These are phyloP conservation scores for Nakaseomyces sp. DNA, from an alignment of 1,139 yeast genomes.

Conservation along the genomic window DNA sequence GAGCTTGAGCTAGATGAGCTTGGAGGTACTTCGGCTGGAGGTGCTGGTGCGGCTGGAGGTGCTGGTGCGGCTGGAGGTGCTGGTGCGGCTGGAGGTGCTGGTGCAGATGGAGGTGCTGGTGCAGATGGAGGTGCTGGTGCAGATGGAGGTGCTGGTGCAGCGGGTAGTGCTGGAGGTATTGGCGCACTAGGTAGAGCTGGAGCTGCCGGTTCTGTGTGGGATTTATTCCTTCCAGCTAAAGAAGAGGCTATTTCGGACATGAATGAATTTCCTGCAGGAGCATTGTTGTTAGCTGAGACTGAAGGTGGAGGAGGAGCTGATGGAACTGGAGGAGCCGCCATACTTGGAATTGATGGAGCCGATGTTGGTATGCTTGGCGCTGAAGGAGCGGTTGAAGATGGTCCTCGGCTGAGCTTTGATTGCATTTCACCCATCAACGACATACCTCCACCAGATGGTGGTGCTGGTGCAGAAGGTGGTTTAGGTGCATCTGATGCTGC, in stretches of 20 bases:
- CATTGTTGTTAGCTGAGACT: conserved; percentile 11
- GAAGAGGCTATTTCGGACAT: conserved; percentile 17
- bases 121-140: conserved; percentile 17
- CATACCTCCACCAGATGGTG: conserved; percentile 12
- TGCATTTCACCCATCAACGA: conserved; percentile 20
- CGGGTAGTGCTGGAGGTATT: conserved; percentile 10
- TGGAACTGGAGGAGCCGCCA: conserved; percentile 16
- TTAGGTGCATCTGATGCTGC: conserved; percentile 10
- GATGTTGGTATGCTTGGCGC: conserved; percentile 13
- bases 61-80: conserved; percentile 6
- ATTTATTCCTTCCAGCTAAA: conserved; percentile 23
- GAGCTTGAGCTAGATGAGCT: conserved; percentile 9
- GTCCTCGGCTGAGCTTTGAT: conserved; percentile 18
- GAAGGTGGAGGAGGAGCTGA: conserved; percentile 11
- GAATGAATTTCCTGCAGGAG: conserved; percentile 9
- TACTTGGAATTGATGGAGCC: conserved; percentile 11
- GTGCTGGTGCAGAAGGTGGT: conserved; percentile 13
- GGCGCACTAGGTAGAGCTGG: conserved; percentile 18
- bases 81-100: conserved; percentile 7
- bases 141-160: conserved; percentile 12
- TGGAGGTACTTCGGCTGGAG: conserved; percentile 18
- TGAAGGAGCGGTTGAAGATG: conserved; percentile 16
- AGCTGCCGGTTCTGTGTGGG: conserved; percentile 19
- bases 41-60: conserved; percentile 13
- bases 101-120: conserved; percentile 24